Evolutionary conservation across 768 basidiomycete species (phyloP).

Genomic region (Calocybe cyanea): DNA sequence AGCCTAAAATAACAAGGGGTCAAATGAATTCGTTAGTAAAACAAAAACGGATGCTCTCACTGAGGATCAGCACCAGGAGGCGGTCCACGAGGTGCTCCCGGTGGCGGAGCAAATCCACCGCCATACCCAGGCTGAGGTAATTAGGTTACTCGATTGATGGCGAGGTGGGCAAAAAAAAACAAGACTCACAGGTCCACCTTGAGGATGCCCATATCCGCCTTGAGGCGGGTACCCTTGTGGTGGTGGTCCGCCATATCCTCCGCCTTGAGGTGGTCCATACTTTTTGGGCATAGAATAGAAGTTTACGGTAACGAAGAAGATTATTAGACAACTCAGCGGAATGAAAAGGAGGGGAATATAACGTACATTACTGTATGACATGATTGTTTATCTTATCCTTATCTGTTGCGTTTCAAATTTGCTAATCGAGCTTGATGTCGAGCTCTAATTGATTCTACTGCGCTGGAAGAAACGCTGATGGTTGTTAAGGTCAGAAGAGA

Average conservation of each 20-base stretch:
- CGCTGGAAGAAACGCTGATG: too few relatives aligned
- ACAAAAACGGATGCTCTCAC: conserved; percentile 41
- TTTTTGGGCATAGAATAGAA: not conserved
- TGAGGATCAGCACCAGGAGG: conserved; percentile 74
- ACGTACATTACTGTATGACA: conserved; percentile 34
- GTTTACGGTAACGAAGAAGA: too few relatives aligned
- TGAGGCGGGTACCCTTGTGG: conserved; percentile 13
- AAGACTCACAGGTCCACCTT: conserved; percentile 15
- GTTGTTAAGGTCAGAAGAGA: too few relatives aligned
- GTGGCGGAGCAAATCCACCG: conserved; percentile 32
- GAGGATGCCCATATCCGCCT: conserved; percentile 20
- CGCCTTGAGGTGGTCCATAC: conserved; percentile 10
- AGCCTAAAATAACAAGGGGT: too few relatives aligned
- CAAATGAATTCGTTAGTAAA: conserved; percentile 28
- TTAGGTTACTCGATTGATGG: not conserved
- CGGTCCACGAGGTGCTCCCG: conserved; percentile 34
- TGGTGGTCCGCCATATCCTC: conserved; percentile 21
- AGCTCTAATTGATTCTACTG: too few relatives aligned
- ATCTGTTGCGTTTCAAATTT: too few relatives aligned
- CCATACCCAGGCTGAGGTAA: conserved; percentile 27
- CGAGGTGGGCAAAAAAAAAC: not conserved
- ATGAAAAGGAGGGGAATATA: not conserved
- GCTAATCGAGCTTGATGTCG: too few relatives aligned
- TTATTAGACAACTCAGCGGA: not conserved
- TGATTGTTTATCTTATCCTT: conserved; percentile 9